Base-by-base conservation (phyloP, 1,139 yeast species). In the Kluyveromyces sp. region DNA sequence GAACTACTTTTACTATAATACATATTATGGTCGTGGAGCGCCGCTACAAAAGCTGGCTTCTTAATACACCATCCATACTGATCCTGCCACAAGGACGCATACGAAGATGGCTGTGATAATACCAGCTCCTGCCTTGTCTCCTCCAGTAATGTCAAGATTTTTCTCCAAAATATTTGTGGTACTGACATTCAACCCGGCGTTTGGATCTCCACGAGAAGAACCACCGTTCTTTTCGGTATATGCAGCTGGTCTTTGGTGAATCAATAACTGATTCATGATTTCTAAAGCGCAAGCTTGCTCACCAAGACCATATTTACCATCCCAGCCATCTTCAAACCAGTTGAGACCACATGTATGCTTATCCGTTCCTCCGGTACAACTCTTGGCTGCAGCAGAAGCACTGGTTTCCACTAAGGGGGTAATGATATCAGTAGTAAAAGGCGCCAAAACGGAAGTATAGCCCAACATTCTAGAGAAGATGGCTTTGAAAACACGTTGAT, bases 401-500 rank as follows among this genome's bases (percentile, higher is more conserved):
- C 92, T 77, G 1, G 78, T 66, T 33, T 70, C 69, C 42, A 89
- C 58, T 60, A 74, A 69, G 3, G 63, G 52, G 66, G 73, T 69
- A 48, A 86, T 77, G 1, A 68, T 66, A 40, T 69, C 74, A 43
- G 68, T 65, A 1, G 87, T 71, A 20, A 73, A 71, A 2, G 96
- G 95, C 0, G 77, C 81, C 65, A 88, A 64, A 28, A 74, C 71
- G 1, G 94, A 82, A 0, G 95, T 83, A 43, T 80, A 70, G 22
- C 87, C 89, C 51, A 88, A 64, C 59, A 83, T 80, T 57, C 96
- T 71, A 2, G 92, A 66, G 54, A 84, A 78, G 52, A 83, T 83
- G 2, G 92, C 94, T 59, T 85, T 83, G 72, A 89, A 89, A 4
- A 94, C 78, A 55, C 96, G 75, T 70, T 89, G 96, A 71, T 89